phyloP scores from a whole-genome alignment of 768 basidiomycete species.

The Lanmaoa rubissima region DNA sequence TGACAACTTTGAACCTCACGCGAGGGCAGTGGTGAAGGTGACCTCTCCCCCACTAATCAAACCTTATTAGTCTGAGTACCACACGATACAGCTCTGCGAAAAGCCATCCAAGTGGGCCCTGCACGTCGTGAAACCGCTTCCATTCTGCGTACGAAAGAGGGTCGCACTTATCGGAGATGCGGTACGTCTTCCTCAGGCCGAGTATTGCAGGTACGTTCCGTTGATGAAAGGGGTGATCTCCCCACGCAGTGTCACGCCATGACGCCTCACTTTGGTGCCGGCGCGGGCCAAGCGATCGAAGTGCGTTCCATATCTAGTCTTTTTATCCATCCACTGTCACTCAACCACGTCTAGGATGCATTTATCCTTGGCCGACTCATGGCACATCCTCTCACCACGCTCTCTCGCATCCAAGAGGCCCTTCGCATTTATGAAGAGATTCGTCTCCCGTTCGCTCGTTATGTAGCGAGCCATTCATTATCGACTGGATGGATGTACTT shows the following conservation, averaged over 20 bases:
- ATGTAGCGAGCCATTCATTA: constrained; percentile 15
- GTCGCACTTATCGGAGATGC: constrained; percentile 53
- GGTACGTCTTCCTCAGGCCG: constrained; percentile 25
- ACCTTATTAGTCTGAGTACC: rapidly evolving
- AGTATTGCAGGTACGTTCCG: background rate
- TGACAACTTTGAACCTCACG: constrained; percentile 38
- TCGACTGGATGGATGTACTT: constrained; percentile 18
- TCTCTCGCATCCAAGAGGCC: constrained; percentile 1
- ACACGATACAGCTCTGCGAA: constrained; percentile 32
- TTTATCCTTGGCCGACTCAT: constrained; percentile 25
- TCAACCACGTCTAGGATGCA: constrained; percentile 12
- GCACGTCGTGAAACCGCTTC: constrained; percentile 40
- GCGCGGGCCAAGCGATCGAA: constrained; percentile 26
- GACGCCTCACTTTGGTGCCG: constrained; percentile 22
- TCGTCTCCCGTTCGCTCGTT: constrained; percentile 14
- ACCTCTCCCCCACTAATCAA: background rate
- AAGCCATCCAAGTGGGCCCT: constrained; percentile 44
- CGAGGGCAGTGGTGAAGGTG: constrained; percentile 29
- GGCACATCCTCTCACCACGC: constrained; percentile 13
- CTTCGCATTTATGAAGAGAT: constrained; percentile 6
- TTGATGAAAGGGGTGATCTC: background rate
- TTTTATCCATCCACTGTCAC: background rate
- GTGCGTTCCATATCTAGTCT: background rate
- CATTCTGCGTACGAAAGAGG: constrained; percentile 37
- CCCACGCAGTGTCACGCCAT: constrained; percentile 22